Conservation (phyloP, 768 basidiomycete species). For the Mycena maculata region DNA sequence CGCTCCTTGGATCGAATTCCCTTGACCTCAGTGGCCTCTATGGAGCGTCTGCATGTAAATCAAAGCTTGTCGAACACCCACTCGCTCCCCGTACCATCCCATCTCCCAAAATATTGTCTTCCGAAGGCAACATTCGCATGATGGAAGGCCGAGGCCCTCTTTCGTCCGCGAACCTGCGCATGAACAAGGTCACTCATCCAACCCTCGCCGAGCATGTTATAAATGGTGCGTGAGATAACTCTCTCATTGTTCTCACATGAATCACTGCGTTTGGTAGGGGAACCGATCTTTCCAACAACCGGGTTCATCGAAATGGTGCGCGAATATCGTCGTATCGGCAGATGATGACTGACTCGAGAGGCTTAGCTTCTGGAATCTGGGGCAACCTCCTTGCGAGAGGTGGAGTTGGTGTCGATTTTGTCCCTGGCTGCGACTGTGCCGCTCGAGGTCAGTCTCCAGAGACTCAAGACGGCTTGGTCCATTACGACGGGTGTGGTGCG, state of each 20-base stretch:
- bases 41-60: slow-evolving; percentile 19
- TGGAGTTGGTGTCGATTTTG: slow-evolving; percentile 22
- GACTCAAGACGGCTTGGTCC: slow-evolving; percentile 14
- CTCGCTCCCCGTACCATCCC: slow-evolving; percentile 17
- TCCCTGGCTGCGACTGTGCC: slow-evolving; percentile 3
- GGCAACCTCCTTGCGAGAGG: slow-evolving; percentile 17
- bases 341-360: background rate
- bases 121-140: slow-evolving; percentile 1
- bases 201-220: slow-evolving; percentile 21
- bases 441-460: slow-evolving; percentile 20
- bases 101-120: slow-evolving; percentile 18
- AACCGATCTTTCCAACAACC: slow-evolving; percentile 18
- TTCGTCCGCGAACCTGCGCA: slow-evolving; percentile 13
- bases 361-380: slow-evolving; percentile 24
- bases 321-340: background rate
- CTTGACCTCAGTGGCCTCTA: slow-evolving; percentile 28
- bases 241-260: background rate
- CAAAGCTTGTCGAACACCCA: slow-evolving; percentile 21
- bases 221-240: slow-evolving; percentile 19
- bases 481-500: slow-evolving; percentile 15
- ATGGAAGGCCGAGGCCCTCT: slow-evolving; percentile 9
- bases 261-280: slow-evolving; percentile 7
- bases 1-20: slow-evolving; percentile 26
- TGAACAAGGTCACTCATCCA: slow-evolving; percentile 16
- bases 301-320: slow-evolving; percentile 28